Evolutionary conservation across 345 rosid genomes (phyloP).

Genomic region (Dovyalis caffra): DNA sequence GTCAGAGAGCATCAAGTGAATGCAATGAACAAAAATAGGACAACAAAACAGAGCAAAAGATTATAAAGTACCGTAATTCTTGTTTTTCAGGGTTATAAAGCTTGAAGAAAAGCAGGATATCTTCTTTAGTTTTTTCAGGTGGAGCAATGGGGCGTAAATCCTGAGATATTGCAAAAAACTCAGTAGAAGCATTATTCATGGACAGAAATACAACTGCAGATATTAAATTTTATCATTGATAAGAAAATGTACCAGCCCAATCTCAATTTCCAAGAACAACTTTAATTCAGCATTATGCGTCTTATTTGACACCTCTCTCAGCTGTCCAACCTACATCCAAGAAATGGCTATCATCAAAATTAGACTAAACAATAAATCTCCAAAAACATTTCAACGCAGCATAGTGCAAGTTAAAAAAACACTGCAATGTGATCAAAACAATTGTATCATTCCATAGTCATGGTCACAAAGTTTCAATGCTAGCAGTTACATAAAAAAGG

Average conservation of each 20-base stretch:
- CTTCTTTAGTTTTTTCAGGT: constrained; percentile 67
- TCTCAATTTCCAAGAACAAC: constrained; percentile 82
- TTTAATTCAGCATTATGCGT: constrained; percentile 75
- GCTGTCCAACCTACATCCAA: constrained; percentile 74
- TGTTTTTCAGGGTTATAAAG: constrained; percentile 78
- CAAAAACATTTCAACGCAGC: background rate
- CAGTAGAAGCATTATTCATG: background rate
- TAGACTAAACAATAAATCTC: background rate
- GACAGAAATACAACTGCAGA: background rate
- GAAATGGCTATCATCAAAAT: background rate
- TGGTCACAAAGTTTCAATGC: background rate
- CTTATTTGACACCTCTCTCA: constrained; percentile 82
- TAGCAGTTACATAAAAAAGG: background rate
- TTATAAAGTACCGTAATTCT: constrained; percentile 60
- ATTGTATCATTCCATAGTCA: background rate
- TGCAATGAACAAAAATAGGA: background rate
- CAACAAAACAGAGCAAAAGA: background rate
- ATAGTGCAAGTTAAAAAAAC: background rate
- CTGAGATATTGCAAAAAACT: constrained; percentile 33
- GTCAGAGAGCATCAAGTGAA: constrained; percentile 17
- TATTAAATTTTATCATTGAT: background rate
- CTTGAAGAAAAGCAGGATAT: constrained; percentile 87
- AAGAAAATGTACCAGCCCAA: constrained; percentile 57
- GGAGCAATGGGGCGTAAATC: constrained; percentile 65
- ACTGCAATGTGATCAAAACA: background rate